phyloP scores from a whole-genome alignment of 75 land plant genomes.

The Pseudotsuga menziesii region DNA sequence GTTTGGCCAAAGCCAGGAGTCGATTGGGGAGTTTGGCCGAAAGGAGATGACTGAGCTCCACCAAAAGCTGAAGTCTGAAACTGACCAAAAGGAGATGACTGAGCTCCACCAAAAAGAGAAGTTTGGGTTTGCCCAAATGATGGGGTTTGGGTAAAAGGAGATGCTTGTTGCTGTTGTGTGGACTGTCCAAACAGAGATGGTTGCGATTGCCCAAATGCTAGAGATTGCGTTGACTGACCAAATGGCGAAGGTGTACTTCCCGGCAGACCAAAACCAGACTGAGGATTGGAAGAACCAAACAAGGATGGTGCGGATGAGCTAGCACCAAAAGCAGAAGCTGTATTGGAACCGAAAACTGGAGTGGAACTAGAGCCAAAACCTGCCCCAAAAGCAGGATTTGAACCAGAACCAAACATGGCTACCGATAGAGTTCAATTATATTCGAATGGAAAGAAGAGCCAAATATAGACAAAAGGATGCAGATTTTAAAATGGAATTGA shows the following conservation, averaged over 20 bases:
- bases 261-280: slow-evolving; percentile 18
- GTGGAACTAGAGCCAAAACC: slow-evolving; percentile 9
- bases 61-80: slow-evolving; percentile 19
- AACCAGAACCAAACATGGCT: slow-evolving; percentile 22
- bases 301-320: slow-evolving; percentile 5
- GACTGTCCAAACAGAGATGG: slow-evolving; percentile 17
- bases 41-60: not conserved
- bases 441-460: not conserved
- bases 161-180: slow-evolving; percentile 10
- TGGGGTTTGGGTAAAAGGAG: slow-evolving; percentile 9
- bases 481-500: not conserved
- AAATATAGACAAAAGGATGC: not conserved
- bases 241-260: slow-evolving; percentile 16
- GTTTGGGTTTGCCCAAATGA: slow-evolving; percentile 37
- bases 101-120: slow-evolving; percentile 16
- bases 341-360: slow-evolving; percentile 2
- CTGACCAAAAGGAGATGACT: slow-evolving; percentile 18
- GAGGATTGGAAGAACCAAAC: slow-evolving; percentile 16
- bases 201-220: slow-evolving; percentile 16
- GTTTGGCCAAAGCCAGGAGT: slow-evolving; percentile 18
- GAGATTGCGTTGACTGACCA: slow-evolving; percentile 19
- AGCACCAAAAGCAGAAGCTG: slow-evolving; percentile 16
- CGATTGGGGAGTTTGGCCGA: slow-evolving; percentile 23
- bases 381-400: slow-evolving; percentile 34
- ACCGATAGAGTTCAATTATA: slow-evolving; percentile 2